Base-by-base conservation (phyloP, 2,329 filamentous ascomycete species). In the Zymoseptoria passerinii region DNA sequence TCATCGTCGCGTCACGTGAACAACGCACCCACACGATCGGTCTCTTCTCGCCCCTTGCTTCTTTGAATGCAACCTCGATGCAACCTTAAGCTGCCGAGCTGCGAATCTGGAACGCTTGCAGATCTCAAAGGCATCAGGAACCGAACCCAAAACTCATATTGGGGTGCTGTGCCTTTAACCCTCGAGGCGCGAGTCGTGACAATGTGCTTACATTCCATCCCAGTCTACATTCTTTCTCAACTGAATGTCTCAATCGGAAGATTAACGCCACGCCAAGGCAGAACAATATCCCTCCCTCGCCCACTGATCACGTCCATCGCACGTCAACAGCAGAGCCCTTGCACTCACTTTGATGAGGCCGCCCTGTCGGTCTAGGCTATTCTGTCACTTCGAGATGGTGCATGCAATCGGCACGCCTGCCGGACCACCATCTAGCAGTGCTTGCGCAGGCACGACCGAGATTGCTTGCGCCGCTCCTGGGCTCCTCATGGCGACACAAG, bases 401-500 rank as follows among this genome's bases (percentile, higher is more conserved):
- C 60, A 62, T 63, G 62, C 67, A 70, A 69, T 68, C 66, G 65
- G 64, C 55, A 60, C 40, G 28, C 56, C 61, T 56, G 59, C 61
- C 65, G 62, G 57, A 60, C 63, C 67, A 70, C 67, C 67, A 65
- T 65, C 60, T 52, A 57, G 52, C 57, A 59, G 58, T 58, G 58
- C 59, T 63, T 60, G 63, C 64, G 65, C 66, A 66, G 62, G 57
- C 59, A 66, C 58, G 62, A 61, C 64, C 65, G 66, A 69, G 64
- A 70, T 70, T 70, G 65, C 68, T 65, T 57, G 57, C 60, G 59
- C 59, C 61, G 54, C 61, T 63, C 57, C 61, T 65, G 65, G 65
- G 67, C 60, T 58, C 53, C 57, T 59, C 58, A 58, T 56, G 63
- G 67, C 60, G 58, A 64, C 67, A 70, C 67, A 68, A 69, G 63